phyloP scores from a whole-genome alignment of 306 rosid genomes.

The Senna siamea region DNA sequence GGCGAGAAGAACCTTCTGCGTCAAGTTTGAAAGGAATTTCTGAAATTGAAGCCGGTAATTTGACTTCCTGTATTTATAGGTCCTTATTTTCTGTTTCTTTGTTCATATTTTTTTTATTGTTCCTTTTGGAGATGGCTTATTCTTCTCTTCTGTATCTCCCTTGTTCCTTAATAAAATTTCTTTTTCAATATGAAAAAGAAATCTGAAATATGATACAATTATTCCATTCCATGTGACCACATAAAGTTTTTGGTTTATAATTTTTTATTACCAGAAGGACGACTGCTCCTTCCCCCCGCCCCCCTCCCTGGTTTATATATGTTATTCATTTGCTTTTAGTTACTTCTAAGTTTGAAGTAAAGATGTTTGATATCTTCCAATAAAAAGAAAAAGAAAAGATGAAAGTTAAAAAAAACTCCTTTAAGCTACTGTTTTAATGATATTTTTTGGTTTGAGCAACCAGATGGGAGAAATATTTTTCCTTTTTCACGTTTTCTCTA shows the following conservation, averaged over 20 bases:
- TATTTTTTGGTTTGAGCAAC: background rate
- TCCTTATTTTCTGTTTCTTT: background rate
- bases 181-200: background rate
- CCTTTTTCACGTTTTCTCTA: background rate
- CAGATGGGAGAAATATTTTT: background rate
- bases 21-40: constrained; percentile 61
- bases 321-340: constrained; percentile 5
- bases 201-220: background rate
- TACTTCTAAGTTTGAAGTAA: constrained; percentile 7
- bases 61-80: background rate
- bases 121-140: background rate
- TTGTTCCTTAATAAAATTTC: background rate
- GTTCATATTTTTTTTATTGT: background rate
- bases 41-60: constrained; percentile 62
- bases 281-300: no score
- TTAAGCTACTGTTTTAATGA: background rate
- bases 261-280: no score
- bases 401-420: background rate
- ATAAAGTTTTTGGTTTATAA: constrained; percentile 11
- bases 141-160: background rate
- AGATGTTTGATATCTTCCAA: constrained; percentile 3
- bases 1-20: constrained; percentile 59
- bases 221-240: background rate
- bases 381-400: background rate
- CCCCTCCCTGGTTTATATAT: background rate